A percentile compares a stretch with the other conserved stretches of the same genome.
phyloP scores from a whole-genome alignment of 108 stramenopile species.

The Nitzschia palea region DNA sequence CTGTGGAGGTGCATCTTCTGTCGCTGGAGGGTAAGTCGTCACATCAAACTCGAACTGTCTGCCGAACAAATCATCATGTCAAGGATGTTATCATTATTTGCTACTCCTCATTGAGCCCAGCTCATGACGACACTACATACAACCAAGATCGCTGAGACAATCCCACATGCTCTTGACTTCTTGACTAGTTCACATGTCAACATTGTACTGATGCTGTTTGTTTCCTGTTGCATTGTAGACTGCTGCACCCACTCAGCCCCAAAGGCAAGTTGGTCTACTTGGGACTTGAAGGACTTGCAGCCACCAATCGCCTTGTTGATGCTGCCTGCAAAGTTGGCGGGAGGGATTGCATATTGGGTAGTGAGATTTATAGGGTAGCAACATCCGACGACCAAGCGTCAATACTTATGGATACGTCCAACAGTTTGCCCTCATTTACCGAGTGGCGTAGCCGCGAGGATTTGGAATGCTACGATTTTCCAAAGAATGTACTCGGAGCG shows the following conservation, averaged over 20 bases:
- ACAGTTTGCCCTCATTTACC: slow-evolving; percentile 32
- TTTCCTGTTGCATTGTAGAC: slow-evolving; percentile 31
- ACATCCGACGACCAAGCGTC: slow-evolving; percentile 42
- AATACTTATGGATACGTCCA: slow-evolving; percentile 46
- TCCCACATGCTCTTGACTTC: neutral
- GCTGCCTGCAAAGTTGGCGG: slow-evolving; percentile 33
- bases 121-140: slow-evolving; percentile 61
- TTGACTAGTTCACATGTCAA: neutral
- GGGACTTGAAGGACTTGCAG: slow-evolving; percentile 67
- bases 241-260: slow-evolving; percentile 81
- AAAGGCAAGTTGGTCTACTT: slow-evolving; percentile 72
- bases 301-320: slow-evolving; percentile 51
- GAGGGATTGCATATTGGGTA: slow-evolving; percentile 19
- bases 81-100: slow-evolving; percentile 47
- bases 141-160: slow-evolving; percentile 74
- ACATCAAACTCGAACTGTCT: neutral
- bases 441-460: slow-evolving; percentile 53
- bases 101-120: slow-evolving; percentile 67
- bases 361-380: slow-evolving; percentile 73
- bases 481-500: slow-evolving; percentile 45
- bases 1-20: slow-evolving; percentile 74
- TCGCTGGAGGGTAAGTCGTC: slow-evolving; percentile 80
- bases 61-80: slow-evolving; percentile 1
- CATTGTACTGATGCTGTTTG: neutral
- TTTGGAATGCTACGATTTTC: slow-evolving; percentile 1